Evolutionary conservation across 164 flowering plant genomes (phyloP), one percentile per base, ranked within the genome.

Genomic region (Macadamia tetraphylla): DNA sequence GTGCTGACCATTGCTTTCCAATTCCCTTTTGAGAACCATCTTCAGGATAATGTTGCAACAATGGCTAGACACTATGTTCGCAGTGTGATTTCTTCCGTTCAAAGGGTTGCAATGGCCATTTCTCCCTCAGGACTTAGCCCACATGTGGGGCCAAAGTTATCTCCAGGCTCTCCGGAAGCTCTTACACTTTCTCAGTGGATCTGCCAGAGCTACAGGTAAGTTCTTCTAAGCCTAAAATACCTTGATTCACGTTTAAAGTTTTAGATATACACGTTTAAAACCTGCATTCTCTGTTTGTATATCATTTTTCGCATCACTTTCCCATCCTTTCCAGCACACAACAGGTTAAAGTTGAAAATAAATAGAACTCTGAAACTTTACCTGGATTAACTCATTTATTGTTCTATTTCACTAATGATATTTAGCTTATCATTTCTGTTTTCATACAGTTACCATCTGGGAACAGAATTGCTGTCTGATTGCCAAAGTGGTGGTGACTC

Each of bases 11-110:
- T 95, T 68, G 99, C 99, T 13, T 95, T 95, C 74, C 99, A 95
- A 74, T 91, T 92, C 74, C 96, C 99, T 7, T 90, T 83, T 73
- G 99, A 92, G 77, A 82, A 63, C 73, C 86, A 83, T 68, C 77
- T 88, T 18, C 90, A 79, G 73, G 93, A 92, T 10, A 86, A 80
- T 68, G 87, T 94, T 30, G 97, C 92, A 3, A 76, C 85, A 65
- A 88, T 94, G 97, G 98, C 98, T 60, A 87, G 90, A 7, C 94
- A 94, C 69, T 94, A 94, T 66, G 87, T 94, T 9, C 94, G 96
- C 6, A 89, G 91, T 64, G 99, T 94, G 71, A 82, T 92, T 65
- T 81, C 91, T 32, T 88, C 98, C 29, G 96, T 94, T 44, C 98
- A 92, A 78, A 85, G 97, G 76, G 92, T 92, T 66, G 97, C 97